Evolutionary conservation across 2,329 filamentous ascomycete genomes (phyloP), one percentile per base, ranked within the genome.

Genomic region (Penicillium sp.): DNA sequence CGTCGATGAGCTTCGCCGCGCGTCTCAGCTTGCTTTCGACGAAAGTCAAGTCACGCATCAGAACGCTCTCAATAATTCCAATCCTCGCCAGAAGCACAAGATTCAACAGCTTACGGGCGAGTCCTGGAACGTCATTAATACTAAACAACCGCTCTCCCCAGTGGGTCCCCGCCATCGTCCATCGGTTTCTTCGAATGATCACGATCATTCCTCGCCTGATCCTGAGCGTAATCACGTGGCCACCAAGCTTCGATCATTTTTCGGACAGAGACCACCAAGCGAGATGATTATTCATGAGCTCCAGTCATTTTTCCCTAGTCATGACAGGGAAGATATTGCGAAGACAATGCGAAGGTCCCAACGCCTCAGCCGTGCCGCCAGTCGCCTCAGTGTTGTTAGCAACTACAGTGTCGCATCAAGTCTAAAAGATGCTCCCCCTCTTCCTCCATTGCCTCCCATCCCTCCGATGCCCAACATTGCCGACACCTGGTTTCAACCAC

Each of bases 261-360:
- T 96, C 69, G 94, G 94, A 36, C 88, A 95, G 64, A 85, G 95
- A 67, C 95, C 95, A 18, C 95, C 95, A 1, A 98, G 94, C 78
- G 95, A 99, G 79, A 85, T 99, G 73, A 99, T 99, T 72, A 94
- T 94, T 27, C 96, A 95, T 22, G 95, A 99, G 73, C 81, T 99
- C 60, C 95, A 92, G 1, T 96, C 93, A 0, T 99, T 98, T 81
- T 99, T 99, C 82, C 95, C 95, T 0, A 92, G 96, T 70, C 94
- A 98, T 69, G 88, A 93, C 51, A 88, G 91, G 56, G 93, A 96
- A 73, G 92, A 96, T 68, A 97, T 99, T 72, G 95, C 98, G 75
- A 90, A 92, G 67, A 98, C 95, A 0, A 93, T 96, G 62, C 90
- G 95, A 50, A 86, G 95, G 66, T 98, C 94, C 41, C 91, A 91